Evolutionary conservation across 331 rosid genomes (phyloP), one percentile per base, ranked within the genome.

Genomic region (Prunus yedoensis): DNA sequence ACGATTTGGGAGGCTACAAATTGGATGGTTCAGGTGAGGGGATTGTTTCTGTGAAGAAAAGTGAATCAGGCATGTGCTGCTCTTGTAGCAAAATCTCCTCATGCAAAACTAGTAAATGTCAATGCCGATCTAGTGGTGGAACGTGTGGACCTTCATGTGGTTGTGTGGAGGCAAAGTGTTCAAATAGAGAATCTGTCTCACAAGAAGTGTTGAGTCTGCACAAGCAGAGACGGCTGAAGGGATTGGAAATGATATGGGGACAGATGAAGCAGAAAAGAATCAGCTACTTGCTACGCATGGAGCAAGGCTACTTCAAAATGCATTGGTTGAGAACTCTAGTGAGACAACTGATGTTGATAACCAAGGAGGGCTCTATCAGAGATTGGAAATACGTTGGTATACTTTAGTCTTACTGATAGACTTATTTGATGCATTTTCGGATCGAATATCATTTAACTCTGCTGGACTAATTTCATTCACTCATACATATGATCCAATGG

Each of bases 351-450:
- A 70, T 57, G 91, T 76, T 66, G 89, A 61, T 58, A 85, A 46
- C 50, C 71, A 38, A 83, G 96, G 78, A 90, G 83, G 74, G 85
- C 98, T 56, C 87, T 94, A 18, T 84, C 94, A 23, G 96, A 94
- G 83, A 87, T 91, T 12, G 98, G 97, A 79, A 94, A 94, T 85
- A 76, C 80, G 58, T 32, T 86, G 95, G 98, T 91, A 81, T 45
- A 50, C 76, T 54, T 85, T 41, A 64, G 15, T 75, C 73, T 50
- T 46, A 10, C 65, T 38, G 43, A 38, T 38, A 38, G 43, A 38
- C 43, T 7, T 7, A 38, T 38, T 38, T 6, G 43, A 38, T 1
- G 43, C 20, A 58, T 75, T 10, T 2, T 75, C 4, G 14, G n/a
- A 10, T 30, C 10, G 13, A 27, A 28, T 74, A 15, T n/a, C 60